Base-by-base conservation (phyloP, 352 stramenopile genomes). In the Thalassiosira mediterranea region DNA sequence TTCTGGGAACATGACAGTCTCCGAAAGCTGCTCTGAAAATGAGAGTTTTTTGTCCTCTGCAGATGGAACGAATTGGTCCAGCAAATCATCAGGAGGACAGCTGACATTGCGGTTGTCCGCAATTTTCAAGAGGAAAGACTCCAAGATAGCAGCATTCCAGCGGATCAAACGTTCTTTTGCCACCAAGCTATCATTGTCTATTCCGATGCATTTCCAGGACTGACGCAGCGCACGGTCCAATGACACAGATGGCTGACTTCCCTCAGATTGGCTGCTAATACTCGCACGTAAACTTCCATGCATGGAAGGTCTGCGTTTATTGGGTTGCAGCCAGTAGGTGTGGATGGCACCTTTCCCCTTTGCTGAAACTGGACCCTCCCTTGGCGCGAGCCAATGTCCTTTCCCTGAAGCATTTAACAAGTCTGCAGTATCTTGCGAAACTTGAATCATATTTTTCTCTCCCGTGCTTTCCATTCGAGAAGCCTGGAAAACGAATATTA, bases 301-400 rank as follows among this genome's bases (percentile, higher is more conserved):
- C 57, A 66, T 66, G 5, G 57, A 66, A 44, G 57, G 57, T 47
- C 57, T 25, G 10, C 13, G 23, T 34, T 47, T 56, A 3, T 56
- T 56, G 0, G 47, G 47, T 28, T 56, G 47, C 10, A 44, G 42
- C 54, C 38, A 63, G 44, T 71, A 86, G 19, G 77, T 86, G 15
- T 83, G 32, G 8, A 86, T 40, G n/a, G 21, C 29, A 19, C 77
- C 77, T 49, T 86, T 86, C 3, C 77, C 77, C 62, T 86, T 86
- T 15, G 67, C 77, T n/a, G 38, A 54, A 2, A 86, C 67, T 32
- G 59, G 32, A 0, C 23, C 21, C n/a, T 80, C 59, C 17, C 77
- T 59, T 4, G 54, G 53, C 3, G 26, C 59, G 19, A 86, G 15
- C 72, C 64, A 83, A 63, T 76, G 46, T 26, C 42, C 54, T 37